Evolutionary conservation across 805 yeast species (phyloP).

Genomic region (Candida hispaniensis): DNA sequence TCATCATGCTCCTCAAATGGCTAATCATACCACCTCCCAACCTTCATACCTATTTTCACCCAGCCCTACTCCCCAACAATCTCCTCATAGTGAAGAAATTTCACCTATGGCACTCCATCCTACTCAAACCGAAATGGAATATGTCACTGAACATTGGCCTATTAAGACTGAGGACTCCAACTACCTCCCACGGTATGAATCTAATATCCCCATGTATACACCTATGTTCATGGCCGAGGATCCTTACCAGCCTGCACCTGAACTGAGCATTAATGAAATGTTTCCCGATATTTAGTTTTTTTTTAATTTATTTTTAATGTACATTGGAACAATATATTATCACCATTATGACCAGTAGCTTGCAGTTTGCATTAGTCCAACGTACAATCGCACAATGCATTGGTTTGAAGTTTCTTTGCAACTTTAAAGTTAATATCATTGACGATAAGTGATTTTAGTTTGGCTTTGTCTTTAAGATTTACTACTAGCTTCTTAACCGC

Average conservation of each 20-base stretch:
- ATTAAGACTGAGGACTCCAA: constrained; percentile 4
- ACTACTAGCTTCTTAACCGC: no score
- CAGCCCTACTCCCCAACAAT: constrained; percentile 2
- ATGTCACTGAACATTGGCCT: not conserved
- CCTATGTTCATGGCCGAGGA: constrained; percentile 11
- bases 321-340: no score
- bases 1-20: not conserved
- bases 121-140: not conserved
- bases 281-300: constrained; percentile 3
- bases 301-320: constrained; percentile 6
- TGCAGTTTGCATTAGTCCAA: no score
- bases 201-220: not conserved
- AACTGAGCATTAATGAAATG: no score
- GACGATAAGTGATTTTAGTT: no score
- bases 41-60: not conserved
- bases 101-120: not conserved
- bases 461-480: no score
- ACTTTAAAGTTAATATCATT: no score
- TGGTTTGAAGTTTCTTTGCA: no score
- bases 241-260: not conserved
- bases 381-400: no score
- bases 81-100: not conserved
- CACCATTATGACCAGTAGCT: no score
- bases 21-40: not conserved
- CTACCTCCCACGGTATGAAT: constrained; percentile 9